Evolutionary conservation across 768 basidiomycete species (phyloP).

Genomic region (Antrodiella citrinella): DNA sequence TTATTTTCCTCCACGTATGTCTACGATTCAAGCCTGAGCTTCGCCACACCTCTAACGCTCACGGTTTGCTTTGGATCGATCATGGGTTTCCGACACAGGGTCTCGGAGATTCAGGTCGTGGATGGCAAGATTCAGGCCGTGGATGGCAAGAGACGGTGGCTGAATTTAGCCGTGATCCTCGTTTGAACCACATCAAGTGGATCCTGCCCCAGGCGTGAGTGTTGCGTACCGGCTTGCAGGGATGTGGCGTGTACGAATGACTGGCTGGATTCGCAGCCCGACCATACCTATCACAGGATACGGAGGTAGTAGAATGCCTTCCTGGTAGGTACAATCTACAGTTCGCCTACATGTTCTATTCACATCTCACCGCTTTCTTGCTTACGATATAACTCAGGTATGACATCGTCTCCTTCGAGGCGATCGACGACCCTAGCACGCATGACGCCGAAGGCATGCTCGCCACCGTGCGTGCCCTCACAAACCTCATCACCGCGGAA

Average conservation of each 20-base stretch:
- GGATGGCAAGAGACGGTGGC: conserved; percentile 76
- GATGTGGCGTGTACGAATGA: background rate
- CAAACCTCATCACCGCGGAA: conserved; percentile 66
- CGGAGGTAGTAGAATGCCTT: conserved; percentile 65
- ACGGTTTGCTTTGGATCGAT: too few relatives aligned
- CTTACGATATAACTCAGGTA: conserved; percentile 43
- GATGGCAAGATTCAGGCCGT: too few relatives aligned
- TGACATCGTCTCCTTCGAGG: conserved; percentile 64
- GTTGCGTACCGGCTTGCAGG: background rate
- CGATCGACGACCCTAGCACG: conserved; percentile 43
- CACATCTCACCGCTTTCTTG: background rate
- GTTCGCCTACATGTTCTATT: background rate
- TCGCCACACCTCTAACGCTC: too few relatives aligned
- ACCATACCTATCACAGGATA: conserved; percentile 65
- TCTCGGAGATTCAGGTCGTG: conserved; percentile 68
- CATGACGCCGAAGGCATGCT: conserved; percentile 82
- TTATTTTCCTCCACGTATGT: conserved; percentile 85
- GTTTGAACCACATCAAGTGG: conserved; percentile 78
- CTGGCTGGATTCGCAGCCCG: too few relatives aligned
- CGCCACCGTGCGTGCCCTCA: conserved; percentile 49
- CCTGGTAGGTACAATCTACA: conserved; percentile 65
- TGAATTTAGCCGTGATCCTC: conserved; percentile 46
- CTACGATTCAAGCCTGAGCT: too few relatives aligned
- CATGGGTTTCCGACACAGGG: too few relatives aligned
- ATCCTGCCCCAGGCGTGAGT: conserved; percentile 77